Base-by-base conservation (phyloP, 495 filamentous ascomycete genomes). In the Penicillium subrubescens region DNA sequence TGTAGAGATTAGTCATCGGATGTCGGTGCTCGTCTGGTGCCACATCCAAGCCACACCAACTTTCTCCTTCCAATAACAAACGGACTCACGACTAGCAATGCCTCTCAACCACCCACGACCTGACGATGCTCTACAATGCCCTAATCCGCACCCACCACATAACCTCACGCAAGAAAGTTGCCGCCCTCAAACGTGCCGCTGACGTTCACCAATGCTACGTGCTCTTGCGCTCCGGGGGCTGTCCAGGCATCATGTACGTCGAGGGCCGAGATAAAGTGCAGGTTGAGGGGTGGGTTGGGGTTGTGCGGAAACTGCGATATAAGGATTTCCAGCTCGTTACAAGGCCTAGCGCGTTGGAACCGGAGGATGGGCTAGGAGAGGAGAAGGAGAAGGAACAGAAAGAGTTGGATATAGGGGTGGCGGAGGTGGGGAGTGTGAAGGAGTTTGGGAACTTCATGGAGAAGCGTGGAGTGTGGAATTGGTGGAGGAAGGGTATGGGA, bases 131-230 rank as follows among this genome's bases (percentile, higher is more conserved):
- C 48, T 86, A 80, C 67, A 82, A 87, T 63, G 86, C 90, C 27
- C 76, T 93, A 54, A 91, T 93, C 39, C 83, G 88, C 43, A 93
- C 90, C 5, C 90, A 93, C 71, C 90, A 93, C 77, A 93, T 93
- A 73, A 92, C 90, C 29, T 92, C 89, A 11, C 90, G 90, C 52
- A 91, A 91, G 62, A 93, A 93, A 72, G 84, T 93, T 19, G 81
- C 84, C 12, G 82, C 83, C 14, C 79, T 93, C 23, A 86, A 85
- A 68, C 85, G 87, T 57, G 87, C 88, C 5, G 87, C 90, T 3
- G 76, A 82, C 43, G 74, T 81, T 15, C 75, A 82, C 66, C 72
- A 81, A 62, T 84, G 87, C 70, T 83, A 81, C 35, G 88, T 87
- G 3, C 82, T 93, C 14, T 80, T 92, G 3, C 84, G 90, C 33